Percentiles rank a stretch among this genome's conserved stretches.
These are phyloP conservation scores for Moricandia arvensis DNA, from an alignment of 345 rosid genomes.

Conservation along the genomic window DNA sequence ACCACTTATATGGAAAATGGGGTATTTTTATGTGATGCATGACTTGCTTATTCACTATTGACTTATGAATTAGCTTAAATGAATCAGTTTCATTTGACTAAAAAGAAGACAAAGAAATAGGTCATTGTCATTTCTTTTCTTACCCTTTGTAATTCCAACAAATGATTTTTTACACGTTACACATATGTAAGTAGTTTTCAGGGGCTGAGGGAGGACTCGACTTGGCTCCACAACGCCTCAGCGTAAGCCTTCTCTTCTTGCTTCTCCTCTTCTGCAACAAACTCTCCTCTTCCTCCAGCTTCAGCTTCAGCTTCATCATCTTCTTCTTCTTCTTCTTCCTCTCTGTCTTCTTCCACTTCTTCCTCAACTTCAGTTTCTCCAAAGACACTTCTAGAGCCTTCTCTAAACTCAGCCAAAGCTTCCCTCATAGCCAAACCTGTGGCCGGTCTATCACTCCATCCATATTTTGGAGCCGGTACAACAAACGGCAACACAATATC, in stretches of 20 bases:
- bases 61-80: background rate
- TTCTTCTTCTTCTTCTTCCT: slow-evolving; percentile 50
- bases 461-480: slow-evolving; percentile 77
- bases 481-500: slow-evolving; percentile 68
- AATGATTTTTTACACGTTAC: background rate
- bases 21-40: background rate
- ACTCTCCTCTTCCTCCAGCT: slow-evolving; percentile 41
- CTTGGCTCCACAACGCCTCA: slow-evolving; percentile 66
- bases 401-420: slow-evolving; percentile 47
- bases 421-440: slow-evolving; percentile 75
- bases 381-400: slow-evolving; percentile 35
- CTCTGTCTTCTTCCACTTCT: slow-evolving; percentile 44
- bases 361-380: slow-evolving; percentile 43
- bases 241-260: slow-evolving; percentile 78
- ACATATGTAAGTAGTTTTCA: slow-evolving; percentile 25
- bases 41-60: background rate
- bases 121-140: background rate
- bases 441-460: slow-evolving; percentile 67
- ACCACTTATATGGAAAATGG: too few relatives aligned
- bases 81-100: background rate
- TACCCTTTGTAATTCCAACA: background rate
- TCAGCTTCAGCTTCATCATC: slow-evolving; percentile 55
- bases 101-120: background rate
- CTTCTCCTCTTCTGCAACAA: slow-evolving; percentile 62
- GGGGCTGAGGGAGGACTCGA: slow-evolving; percentile 57